These are phyloP conservation scores for Boletus rex-veris DNA, from an alignment of 768 basidiomycete genomes.

Conservation along the genomic window DNA sequence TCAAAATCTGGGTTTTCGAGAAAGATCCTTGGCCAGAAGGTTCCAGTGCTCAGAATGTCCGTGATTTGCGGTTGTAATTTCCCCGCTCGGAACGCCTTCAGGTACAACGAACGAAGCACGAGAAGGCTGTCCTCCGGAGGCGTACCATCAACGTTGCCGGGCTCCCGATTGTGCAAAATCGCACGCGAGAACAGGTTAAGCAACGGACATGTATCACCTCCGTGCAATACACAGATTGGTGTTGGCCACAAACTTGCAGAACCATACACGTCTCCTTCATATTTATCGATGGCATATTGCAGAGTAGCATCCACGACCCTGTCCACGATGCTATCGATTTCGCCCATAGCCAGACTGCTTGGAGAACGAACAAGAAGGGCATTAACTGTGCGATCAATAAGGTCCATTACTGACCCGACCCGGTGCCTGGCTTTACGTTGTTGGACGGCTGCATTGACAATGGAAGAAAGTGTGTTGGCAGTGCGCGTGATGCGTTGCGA, in stretches of 20 bases:
- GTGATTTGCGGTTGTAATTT: constrained; percentile 52
- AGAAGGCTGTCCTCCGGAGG: constrained; percentile 14
- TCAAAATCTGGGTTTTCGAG: constrained; percentile 77
- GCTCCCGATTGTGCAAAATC: constrained; percentile 7
- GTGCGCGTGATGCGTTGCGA: constrained; percentile 66
- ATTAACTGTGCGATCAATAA: constrained; percentile 67
- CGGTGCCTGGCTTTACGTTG: constrained; percentile 51
- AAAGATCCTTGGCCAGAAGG: constrained; percentile 71
- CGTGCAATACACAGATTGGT: constrained; percentile 60
- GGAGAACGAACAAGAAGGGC: constrained; percentile 51
- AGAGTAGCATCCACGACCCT: constrained; percentile 70
- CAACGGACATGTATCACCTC: constrained; percentile 52
- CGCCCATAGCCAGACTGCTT: constrained; percentile 51
- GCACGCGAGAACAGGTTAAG: constrained; percentile 50
- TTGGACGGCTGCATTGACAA: constrained; percentile 48
- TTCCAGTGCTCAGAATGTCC: constrained; percentile 58
- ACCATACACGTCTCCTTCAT: constrained; percentile 40
- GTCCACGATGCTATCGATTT: constrained; percentile 62
- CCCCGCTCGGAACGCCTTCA: constrained; percentile 63
- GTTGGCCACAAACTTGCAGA: constrained; percentile 50
- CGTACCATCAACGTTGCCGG: constrained; percentile 18
- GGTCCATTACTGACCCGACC: constrained; percentile 70
- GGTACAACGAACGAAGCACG: constrained; percentile 47
- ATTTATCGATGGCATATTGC: constrained; percentile 71
- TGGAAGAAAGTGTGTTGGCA: constrained; percentile 51